Evolutionary conservation across 2,329 filamentous ascomycete genomes (phyloP).

Genomic region (Colletotrichum sp.): DNA sequence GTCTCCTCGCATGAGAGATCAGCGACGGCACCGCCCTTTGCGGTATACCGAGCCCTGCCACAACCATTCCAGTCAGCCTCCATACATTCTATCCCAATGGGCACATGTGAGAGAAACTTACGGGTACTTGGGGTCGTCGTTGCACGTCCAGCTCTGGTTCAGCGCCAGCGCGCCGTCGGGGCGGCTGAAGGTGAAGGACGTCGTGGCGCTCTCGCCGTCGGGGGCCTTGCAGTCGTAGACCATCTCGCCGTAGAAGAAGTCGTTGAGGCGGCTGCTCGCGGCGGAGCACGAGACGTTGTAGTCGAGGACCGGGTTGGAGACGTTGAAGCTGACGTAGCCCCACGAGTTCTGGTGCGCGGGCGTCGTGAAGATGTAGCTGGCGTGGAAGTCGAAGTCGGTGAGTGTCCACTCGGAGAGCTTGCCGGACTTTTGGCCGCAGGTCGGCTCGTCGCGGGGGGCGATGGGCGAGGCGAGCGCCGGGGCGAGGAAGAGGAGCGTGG

Average conservation of each 20-base stretch:
- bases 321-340: conserved; percentile 53
- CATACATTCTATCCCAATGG: background rate
- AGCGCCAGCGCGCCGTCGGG: conserved; percentile 40
- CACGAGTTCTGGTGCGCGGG: conserved; percentile 56
- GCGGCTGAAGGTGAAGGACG: conserved; percentile 48
- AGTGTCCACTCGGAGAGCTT: conserved; percentile 41
- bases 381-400: conserved; percentile 51
- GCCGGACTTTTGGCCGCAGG: conserved; percentile 21
- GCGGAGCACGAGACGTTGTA: conserved; percentile 44
- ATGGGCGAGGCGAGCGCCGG: conserved; percentile 14
- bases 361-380: conserved; percentile 53
- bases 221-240: conserved; percentile 47
- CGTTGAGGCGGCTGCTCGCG: conserved; percentile 43
- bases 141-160: conserved; percentile 56
- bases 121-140: conserved; percentile 36
- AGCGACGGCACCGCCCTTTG: conserved; percentile 29
- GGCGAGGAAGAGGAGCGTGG: conserved; percentile 7
- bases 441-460: background rate
- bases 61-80: background rate
- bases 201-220: conserved; percentile 32
- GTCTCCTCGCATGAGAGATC: conserved; percentile 33
- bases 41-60: conserved; percentile 30
- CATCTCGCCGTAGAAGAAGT: conserved; percentile 56
- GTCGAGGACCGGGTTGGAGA: conserved; percentile 50
- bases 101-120: background rate